Conservation (phyloP, 2,329 filamentous ascomycete species). For the Talaromyces rugulosus region DNA sequence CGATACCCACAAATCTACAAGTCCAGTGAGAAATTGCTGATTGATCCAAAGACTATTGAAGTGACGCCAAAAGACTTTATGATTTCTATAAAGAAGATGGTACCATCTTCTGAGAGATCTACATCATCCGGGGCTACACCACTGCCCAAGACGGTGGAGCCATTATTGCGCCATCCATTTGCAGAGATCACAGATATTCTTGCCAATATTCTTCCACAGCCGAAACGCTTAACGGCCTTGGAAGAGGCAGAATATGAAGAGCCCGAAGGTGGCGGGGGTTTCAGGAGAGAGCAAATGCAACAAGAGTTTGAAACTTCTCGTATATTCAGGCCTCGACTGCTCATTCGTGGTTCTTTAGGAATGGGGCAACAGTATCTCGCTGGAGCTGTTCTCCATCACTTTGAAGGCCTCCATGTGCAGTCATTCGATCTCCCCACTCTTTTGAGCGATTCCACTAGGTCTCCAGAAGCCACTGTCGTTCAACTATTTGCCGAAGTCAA, state of each 20-base stretch:
- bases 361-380: slow-evolving; percentile 94
- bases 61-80: slow-evolving; percentile 94
- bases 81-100: slow-evolving; percentile 92
- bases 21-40: slow-evolving; percentile 82
- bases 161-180: slow-evolving; percentile 71
- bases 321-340: slow-evolving; percentile 80
- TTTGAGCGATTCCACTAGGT: slow-evolving; percentile 73
- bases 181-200: slow-evolving; percentile 64
- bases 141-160: slow-evolving; percentile 73
- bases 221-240: slow-evolving; percentile 81
- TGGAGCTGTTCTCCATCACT: slow-evolving; percentile 78
- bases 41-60: slow-evolving; percentile 77
- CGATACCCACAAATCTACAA: slow-evolving; percentile 95
- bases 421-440: slow-evolving; percentile 88
- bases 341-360: slow-evolving; percentile 75
- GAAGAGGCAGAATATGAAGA: slow-evolving; percentile 93
- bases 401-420: slow-evolving; percentile 92
- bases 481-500: slow-evolving; percentile 89
- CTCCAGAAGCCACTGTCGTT: slow-evolving; percentile 82
- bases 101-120: slow-evolving; percentile 90
- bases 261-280: slow-evolving; percentile 75
- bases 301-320: slow-evolving; percentile 81
- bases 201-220: slow-evolving; percentile 73
- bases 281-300: slow-evolving; percentile 73
- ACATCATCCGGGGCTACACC: slow-evolving; percentile 79